A percentile compares a stretch with the other conserved stretches of the same genome.
These are phyloP conservation scores for Spatholobus suberectus DNA, from an alignment of 306 rosid genomes.

Conservation along the genomic window DNA sequence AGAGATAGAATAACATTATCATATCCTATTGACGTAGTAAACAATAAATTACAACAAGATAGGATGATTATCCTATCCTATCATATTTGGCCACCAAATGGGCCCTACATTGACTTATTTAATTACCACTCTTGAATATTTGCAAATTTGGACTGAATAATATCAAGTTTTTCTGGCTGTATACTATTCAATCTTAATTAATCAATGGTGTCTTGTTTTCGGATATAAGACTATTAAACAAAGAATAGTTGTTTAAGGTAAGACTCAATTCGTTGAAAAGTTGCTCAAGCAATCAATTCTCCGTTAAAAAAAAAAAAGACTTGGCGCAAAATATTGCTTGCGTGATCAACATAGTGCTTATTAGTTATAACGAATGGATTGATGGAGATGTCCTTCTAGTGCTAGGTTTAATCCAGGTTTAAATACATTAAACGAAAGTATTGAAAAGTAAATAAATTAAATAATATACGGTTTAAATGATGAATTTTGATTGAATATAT, in stretches of 20 bases:
- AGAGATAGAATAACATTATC: too few relatives aligned
- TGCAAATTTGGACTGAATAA: background rate
- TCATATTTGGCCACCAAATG: too few relatives aligned
- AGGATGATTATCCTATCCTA: too few relatives aligned
- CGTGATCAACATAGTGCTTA: background rate
- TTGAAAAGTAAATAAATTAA: background rate
- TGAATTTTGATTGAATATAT: background rate
- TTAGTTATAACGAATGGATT: background rate
- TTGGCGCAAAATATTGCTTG: background rate
- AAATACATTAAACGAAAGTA: background rate
- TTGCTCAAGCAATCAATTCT: constrained; percentile 2
- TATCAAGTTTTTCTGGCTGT: background rate
- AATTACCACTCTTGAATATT: background rate
- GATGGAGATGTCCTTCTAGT: background rate
- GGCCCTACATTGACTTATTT: background rate
- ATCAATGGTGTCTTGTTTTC: background rate
- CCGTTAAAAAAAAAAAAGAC: background rate
- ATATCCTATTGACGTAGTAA: too few relatives aligned
- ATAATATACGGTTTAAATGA: background rate
- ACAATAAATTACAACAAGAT: too few relatives aligned
- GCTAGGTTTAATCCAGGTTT: background rate
- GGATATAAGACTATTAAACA: background rate
- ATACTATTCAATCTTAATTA: background rate
- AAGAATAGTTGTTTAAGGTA: background rate
- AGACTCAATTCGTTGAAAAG: background rate